Evolutionary conservation across 2,329 filamentous ascomycete species (phyloP).

Genomic region (Didymosphaeria variabile): DNA sequence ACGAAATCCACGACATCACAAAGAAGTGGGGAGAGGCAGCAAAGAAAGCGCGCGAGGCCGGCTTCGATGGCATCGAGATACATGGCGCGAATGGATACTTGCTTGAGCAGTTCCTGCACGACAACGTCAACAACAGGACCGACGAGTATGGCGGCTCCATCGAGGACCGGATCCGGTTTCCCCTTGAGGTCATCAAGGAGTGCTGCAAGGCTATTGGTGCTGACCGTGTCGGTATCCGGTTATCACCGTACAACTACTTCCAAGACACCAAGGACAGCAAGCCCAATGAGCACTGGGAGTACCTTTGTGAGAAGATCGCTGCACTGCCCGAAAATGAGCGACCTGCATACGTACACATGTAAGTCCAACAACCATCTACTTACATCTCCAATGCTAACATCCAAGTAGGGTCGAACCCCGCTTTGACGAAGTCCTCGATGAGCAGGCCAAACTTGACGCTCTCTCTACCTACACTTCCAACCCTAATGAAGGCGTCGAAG

Average conservation of each 20-base stretch:
- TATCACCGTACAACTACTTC: constrained; percentile 49
- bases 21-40: constrained; percentile 52
- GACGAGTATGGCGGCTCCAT: constrained; percentile 62
- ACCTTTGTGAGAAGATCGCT: constrained; percentile 55
- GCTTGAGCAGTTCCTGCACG: constrained; percentile 62
- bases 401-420: constrained; percentile 44
- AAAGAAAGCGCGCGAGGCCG: constrained; percentile 48
- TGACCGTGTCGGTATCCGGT: constrained; percentile 44
- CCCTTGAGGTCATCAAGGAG: constrained; percentile 60
- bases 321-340: constrained; percentile 38
- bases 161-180: constrained; percentile 64
- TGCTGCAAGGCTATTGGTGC: constrained; percentile 44
- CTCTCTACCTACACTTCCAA: constrained; percentile 48
- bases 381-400: constrained; percentile 21
- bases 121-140: constrained; percentile 59
- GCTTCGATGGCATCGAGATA: constrained; percentile 54
- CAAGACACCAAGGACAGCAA: constrained; percentile 55
- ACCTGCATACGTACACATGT: constrained; percentile 49
- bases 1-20: constrained; percentile 37
- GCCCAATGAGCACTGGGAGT: constrained; percentile 56
- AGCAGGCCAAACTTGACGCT: constrained; percentile 50
- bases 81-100: constrained; percentile 56
- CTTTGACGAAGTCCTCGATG: constrained; percentile 49
- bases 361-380: constrained; percentile 13
- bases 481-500: constrained; percentile 35